A percentile compares a stretch with the other conserved stretches of the same genome.
Conservation (phyloP, 176 grass and related monocot genomes). For the Echinochloa phyllopogon region DNA sequence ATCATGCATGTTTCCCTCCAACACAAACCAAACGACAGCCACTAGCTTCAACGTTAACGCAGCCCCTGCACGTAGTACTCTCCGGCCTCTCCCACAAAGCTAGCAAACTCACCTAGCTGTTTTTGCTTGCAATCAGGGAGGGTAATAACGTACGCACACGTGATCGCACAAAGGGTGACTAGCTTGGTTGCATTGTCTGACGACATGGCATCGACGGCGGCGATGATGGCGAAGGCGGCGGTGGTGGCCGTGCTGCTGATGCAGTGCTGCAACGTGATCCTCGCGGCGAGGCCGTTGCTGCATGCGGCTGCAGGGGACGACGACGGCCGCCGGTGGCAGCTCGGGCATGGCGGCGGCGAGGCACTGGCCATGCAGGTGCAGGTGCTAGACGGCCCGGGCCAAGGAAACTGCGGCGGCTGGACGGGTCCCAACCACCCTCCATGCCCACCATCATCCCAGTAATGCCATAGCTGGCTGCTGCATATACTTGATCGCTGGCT, state of each 20-base stretch:
- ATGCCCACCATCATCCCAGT: too few relatives aligned
- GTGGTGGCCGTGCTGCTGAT: conserved; percentile 5
- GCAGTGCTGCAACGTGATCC: conserved; percentile 20
- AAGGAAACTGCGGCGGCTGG: too few relatives aligned
- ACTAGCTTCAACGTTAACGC: neutral
- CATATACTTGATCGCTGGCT: too few relatives aligned
- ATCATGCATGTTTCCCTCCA: neutral
- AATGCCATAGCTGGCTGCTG: too few relatives aligned
- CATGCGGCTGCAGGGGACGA: neutral
- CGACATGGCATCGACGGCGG: neutral
- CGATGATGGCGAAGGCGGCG: neutral
- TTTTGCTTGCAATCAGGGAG: too few relatives aligned
- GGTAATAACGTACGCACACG: too few relatives aligned
- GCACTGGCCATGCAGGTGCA: neutral
- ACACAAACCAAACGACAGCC: neutral
- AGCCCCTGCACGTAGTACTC: too few relatives aligned
- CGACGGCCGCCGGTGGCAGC: neutral
- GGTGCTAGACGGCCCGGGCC: neutral
- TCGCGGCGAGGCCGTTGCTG: conserved; percentile 27
- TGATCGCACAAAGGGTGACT: too few relatives aligned
- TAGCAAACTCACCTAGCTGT: too few relatives aligned
- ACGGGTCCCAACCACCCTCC: too few relatives aligned
- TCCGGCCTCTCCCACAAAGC: too few relatives aligned
- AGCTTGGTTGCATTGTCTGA: too few relatives aligned
- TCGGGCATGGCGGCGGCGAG: neutral